Conservation (phyloP, 1,284 basidiomycete species). For the Rugiboletus extremiorientalis region DNA sequence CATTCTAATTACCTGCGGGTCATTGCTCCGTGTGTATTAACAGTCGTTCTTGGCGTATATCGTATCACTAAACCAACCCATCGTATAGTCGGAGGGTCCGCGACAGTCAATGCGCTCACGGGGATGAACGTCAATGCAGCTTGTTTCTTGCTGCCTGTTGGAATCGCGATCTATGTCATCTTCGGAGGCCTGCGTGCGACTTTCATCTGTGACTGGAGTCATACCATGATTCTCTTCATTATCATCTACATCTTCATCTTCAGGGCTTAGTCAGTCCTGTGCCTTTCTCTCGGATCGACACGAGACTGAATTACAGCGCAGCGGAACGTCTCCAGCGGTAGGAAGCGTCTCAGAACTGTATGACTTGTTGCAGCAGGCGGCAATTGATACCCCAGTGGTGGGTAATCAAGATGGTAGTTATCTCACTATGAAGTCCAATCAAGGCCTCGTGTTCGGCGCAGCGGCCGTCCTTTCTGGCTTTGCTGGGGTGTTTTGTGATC, state of each 20-base stretch:
- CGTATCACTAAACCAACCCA: no score
- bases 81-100: conserved; percentile 52
- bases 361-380: conserved; percentile 46
- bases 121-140: conserved; percentile 65
- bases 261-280: conserved; percentile 40
- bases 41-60: background rate
- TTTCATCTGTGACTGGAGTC: conserved; percentile 54
- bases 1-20: conserved; percentile 58
- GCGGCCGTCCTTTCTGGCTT: conserved; percentile 47
- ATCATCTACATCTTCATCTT: conserved; percentile 52
- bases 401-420: conserved; percentile 57
- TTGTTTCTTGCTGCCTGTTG: conserved; percentile 55
- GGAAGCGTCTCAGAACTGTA: conserved; percentile 45
- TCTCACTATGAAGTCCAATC: conserved; percentile 56
- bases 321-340: conserved; percentile 43
- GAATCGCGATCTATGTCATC: conserved; percentile 46
- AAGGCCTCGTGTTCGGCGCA: conserved; percentile 55
- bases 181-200: conserved; percentile 55
- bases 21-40: conserved; percentile 42
- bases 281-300: background rate
- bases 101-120: conserved; percentile 64
- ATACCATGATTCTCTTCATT: conserved; percentile 51
- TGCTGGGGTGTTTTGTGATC: conserved; percentile 50
- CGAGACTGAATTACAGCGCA: conserved; percentile 16
- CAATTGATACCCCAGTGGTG: conserved; percentile 41